These are phyloP conservation scores for Melanogaster broomeanus DNA, from an alignment of 768 basidiomycete genomes.

Conservation along the genomic window DNA sequence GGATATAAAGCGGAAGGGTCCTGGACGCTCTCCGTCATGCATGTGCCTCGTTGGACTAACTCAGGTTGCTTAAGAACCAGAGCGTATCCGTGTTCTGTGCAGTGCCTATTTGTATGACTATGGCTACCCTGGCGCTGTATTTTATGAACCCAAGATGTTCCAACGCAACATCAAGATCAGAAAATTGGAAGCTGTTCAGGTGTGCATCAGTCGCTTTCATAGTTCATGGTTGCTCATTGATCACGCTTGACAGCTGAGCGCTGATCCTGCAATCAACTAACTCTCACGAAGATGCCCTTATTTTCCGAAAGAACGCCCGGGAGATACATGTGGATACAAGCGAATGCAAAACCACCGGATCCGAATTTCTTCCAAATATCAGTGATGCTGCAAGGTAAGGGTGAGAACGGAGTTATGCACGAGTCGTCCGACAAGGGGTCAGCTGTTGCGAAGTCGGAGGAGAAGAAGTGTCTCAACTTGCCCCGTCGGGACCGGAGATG, in stretches of 20 bases:
- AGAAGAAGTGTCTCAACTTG: conserved; percentile 50
- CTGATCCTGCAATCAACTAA: conserved; percentile 95
- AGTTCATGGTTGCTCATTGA: too few species aligned
- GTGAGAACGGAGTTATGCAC: conserved; percentile 18
- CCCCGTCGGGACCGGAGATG: too few species aligned
- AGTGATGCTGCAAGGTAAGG: conserved; percentile 80
- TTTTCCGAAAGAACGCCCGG: conserved; percentile 82
- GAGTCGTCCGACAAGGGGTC: conserved; percentile 63
- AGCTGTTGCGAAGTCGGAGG: conserved; percentile 43
- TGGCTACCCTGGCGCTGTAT: conserved; percentile 88
- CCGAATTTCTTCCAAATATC: conserved; percentile 85
- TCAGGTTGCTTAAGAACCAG: conserved; percentile 85
- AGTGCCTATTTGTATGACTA: conserved; percentile 92
- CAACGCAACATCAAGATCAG: too few species aligned
- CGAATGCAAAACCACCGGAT: conserved; percentile 75
- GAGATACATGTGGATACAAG: conserved; percentile 87
- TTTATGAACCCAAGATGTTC: too few species aligned
- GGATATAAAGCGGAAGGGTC: conserved; percentile 87
- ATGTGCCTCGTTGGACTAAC: conserved; percentile 86
- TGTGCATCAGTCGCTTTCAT: conserved; percentile 35
- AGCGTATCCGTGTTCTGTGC: conserved; percentile 98
- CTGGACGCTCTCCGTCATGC: conserved; percentile 85
- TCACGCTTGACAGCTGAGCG: conserved; percentile 55
- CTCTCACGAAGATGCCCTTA: too few species aligned
- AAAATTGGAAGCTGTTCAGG: conserved; percentile 84